These are phyloP conservation scores for Fusarium nisikadoi DNA, from an alignment of 2,329 filamentous ascomycete genomes.

Conservation along the genomic window DNA sequence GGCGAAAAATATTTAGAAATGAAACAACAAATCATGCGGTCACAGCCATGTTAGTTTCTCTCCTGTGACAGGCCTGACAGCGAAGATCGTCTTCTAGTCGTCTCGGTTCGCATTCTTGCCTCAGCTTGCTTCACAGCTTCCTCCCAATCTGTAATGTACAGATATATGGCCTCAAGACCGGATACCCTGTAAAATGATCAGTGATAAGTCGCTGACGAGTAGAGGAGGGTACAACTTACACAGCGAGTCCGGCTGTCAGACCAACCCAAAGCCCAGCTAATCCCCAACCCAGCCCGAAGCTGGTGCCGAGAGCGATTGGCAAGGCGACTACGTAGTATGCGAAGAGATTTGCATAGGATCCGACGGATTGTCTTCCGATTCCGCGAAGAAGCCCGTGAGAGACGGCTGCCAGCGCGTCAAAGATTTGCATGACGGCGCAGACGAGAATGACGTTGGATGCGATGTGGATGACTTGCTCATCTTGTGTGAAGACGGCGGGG, in stretches of 20 bases:
- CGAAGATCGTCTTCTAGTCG: slow-evolving; percentile 22
- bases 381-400: slow-evolving; percentile 87
- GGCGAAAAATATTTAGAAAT: rapidly evolving
- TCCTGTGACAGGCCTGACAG: background rate
- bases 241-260: slow-evolving; percentile 74
- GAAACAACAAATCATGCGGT: rapidly evolving
- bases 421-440: slow-evolving; percentile 87
- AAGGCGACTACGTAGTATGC: slow-evolving; percentile 89
- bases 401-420: slow-evolving; percentile 80
- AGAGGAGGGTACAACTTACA: slow-evolving; percentile 54
- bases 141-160: slow-evolving; percentile 38
- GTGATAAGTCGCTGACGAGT: rapidly evolving
- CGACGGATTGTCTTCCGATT: slow-evolving; percentile 84
- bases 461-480: slow-evolving; percentile 71
- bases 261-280: slow-evolving; percentile 85
- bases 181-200: slow-evolving; percentile 9
- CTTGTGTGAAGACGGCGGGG: slow-evolving; percentile 77
- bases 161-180: slow-evolving; percentile 29
- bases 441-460: slow-evolving; percentile 77
- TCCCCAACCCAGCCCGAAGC: slow-evolving; percentile 79
- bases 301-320: slow-evolving; percentile 80
- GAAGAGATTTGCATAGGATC: slow-evolving; percentile 85
- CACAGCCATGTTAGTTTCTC: rapidly evolving
- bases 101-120: slow-evolving; percentile 35
- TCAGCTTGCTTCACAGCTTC: slow-evolving; percentile 38